Evolutionary conservation across 768 basidiomycete species (phyloP), one percentile per base, ranked within the genome.

Genomic region (Pleurotus tuoliensis): DNA sequence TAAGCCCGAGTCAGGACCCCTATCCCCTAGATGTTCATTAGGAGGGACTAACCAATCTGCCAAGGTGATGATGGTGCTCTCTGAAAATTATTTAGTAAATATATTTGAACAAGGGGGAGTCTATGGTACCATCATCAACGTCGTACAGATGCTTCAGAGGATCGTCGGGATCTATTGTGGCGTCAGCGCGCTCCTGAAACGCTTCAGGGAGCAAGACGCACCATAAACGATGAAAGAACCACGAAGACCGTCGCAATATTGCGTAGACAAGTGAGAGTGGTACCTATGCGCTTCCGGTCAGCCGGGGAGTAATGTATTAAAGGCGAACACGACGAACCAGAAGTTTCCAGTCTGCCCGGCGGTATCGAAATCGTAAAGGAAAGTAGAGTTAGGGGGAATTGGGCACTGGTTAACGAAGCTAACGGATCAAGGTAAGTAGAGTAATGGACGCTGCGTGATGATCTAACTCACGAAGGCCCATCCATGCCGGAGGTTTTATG

Each of bases 401-500:
- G 78, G 79, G 57, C 78, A 80, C 62, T 79, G 76, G 45, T 74
- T 80, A 34, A 80, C 79, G 56, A 79, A 79, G 4, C 66, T 68
- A 25, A 24, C 27, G 15, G 48, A 20, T 11, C 47, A 7, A 22
- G 43, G 5, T 15, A 56, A 39, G 41, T 18, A 9, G 16, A 44
- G 9, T 12, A 43, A 34, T 22, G 39, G 24, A 25, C 65, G 57
- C 30, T 43, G 67, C 8, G 34, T n/a, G 38, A 67, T 24, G 62
- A 51, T 62, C 66, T 70, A 2, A 65, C 65, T 41, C 47, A 73
- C 68, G 71, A 55, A 51, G 71, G 70, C 24, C 73, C 72, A 53
- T 74, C 73, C 53, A 71, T 74, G 37, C 62, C 67, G 3, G 71
- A 71, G n/a, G 67, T 69, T 1, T 67, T 64, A 34, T 66, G 63